Conservation (phyloP, 2,329 filamentous ascomycete genomes). For the Huntiella abstrusa region DNA sequence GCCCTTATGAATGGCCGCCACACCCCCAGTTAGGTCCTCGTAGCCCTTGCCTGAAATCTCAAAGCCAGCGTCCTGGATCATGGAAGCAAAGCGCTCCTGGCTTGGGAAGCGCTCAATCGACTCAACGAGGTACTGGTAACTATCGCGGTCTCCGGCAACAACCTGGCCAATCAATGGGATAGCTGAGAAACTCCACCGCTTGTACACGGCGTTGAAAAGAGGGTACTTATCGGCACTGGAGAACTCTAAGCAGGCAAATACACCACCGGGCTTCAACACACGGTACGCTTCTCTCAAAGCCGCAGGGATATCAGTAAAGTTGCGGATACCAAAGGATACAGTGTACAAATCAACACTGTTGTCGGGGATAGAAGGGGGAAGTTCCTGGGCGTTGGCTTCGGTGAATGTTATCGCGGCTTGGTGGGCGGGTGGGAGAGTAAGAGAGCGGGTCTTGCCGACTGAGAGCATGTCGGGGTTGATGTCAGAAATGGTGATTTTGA, state of each 20-base stretch:
- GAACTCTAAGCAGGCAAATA: conserved; percentile 95
- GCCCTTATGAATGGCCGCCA: conserved; percentile 91
- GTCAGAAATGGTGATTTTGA: conserved; percentile 78
- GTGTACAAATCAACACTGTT: conserved; percentile 85
- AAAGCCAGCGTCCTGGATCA: conserved; percentile 76
- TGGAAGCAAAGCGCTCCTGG: conserved; percentile 64
- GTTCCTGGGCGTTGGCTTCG: conserved; percentile 72
- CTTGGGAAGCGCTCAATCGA: conserved; percentile 87
- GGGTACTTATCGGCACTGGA: conserved; percentile 60
- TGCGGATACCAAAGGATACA: conserved; percentile 90
- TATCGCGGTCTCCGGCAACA: conserved; percentile 82
- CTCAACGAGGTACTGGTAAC: conserved; percentile 96
- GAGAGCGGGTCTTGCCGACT: conserved; percentile 64
- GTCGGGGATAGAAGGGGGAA: conserved; percentile 42
- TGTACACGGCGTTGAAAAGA: conserved; percentile 71
- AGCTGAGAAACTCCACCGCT: conserved; percentile 85
- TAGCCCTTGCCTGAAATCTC: conserved; percentile 64
- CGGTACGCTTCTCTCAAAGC: conserved; percentile 71
- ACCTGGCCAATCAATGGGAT: conserved; percentile 92
- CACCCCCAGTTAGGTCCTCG: conserved; percentile 79
- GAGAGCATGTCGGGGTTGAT: conserved; percentile 92
- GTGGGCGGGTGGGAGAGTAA: conserved; percentile 31
- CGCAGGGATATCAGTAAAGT: conserved; percentile 80
- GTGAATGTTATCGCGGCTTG: conserved; percentile 50
- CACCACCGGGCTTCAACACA: conserved; percentile 80